phyloP scores from a whole-genome alignment of 2,329 filamentous ascomycete species.

The Aspergillus oerlinghausenensis region DNA sequence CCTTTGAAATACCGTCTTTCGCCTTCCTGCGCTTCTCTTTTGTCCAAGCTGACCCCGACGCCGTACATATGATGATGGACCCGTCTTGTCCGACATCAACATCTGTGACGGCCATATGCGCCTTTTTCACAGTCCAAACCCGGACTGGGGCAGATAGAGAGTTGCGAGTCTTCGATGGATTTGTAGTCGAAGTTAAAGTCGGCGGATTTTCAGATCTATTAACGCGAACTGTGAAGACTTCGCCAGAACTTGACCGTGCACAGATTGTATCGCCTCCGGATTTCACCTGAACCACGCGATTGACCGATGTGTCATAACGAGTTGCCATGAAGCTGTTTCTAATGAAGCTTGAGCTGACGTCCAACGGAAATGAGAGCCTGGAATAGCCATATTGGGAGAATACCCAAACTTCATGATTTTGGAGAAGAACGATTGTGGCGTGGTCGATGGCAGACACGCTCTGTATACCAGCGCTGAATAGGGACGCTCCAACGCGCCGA shows the following conservation, averaged over 20 bases:
- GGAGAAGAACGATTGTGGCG: conserved; percentile 79
- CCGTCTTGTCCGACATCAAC: conserved; percentile 88
- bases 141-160: conserved; percentile 73
- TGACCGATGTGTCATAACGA: conserved; percentile 59
- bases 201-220: conserved; percentile 62
- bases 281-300: conserved; percentile 70
- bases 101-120: conserved; percentile 76
- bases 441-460: conserved; percentile 85
- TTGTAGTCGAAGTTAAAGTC: conserved; percentile 72
- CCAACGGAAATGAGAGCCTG: conserved; percentile 77
- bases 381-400: conserved; percentile 96
- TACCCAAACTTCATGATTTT: conserved; percentile 84
- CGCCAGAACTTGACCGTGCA: conserved; percentile 75
- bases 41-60: conserved; percentile 89
- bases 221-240: conserved; percentile 80
- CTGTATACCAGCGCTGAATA: conserved; percentile 67
- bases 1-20: conserved; percentile 71
- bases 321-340: conserved; percentile 61
- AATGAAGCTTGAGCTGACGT: conserved; percentile 65
- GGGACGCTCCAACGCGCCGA: conserved; percentile 79
- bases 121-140: conserved; percentile 85
- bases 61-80: conserved; percentile 88
- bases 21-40: conserved; percentile 77
- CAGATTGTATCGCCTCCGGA: conserved; percentile 89
- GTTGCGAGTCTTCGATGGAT: conserved; percentile 82